Evolutionary conservation across 1,139 yeast species (phyloP), one percentile per base, ranked within the genome.

Genomic region (Ogataea hybrid): DNA sequence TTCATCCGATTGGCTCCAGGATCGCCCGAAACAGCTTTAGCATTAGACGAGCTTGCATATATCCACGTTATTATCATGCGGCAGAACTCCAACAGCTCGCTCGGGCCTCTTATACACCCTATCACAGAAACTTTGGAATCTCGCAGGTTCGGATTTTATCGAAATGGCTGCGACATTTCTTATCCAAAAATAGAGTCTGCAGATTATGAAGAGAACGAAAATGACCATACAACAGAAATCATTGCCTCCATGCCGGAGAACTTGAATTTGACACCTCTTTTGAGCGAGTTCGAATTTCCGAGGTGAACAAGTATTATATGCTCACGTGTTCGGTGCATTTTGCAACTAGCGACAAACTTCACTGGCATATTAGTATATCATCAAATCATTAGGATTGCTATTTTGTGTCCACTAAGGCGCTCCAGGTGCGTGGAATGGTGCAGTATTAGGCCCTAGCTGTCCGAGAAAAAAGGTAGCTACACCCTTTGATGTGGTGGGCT

Each of bases 51-150:
- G 18, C 31, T 28, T 14, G 31, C 31, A 15, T 28, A 16, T 5
- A 28, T 28, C 18, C 31, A 28, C 15, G 31, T 21, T 4, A 28
- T 28, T 7, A 28, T 28, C 31, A 28, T 28, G 31, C 31, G 21
- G n/a, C 31, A 15, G 10, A 28, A 28, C n/a, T 15, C 31, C 11
- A 15, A 28, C 15, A 9, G 12, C 5, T 15, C 17, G 20, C 31
- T 28, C 7, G 31, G 10, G 11, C n/a, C 20, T 6, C n/a, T 16
- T 4, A 12, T 28, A 6, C 11, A 15, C 18, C 20, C 31, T 15
- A 17, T 28, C n/a, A 28, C 31, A 6, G 31, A 28, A 16, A 15
- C 15, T 14, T 16, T 28, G 18, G 31, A 28, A 17, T 11, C 31
- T 15, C 31, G 31, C 7, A 15, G 31, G 18, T 10, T 28, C 12